A percentile compares a stretch with the other conserved stretches of the same genome.
Conservation (phyloP, 257 asterid species). For the Solanum raphanifolium region DNA sequence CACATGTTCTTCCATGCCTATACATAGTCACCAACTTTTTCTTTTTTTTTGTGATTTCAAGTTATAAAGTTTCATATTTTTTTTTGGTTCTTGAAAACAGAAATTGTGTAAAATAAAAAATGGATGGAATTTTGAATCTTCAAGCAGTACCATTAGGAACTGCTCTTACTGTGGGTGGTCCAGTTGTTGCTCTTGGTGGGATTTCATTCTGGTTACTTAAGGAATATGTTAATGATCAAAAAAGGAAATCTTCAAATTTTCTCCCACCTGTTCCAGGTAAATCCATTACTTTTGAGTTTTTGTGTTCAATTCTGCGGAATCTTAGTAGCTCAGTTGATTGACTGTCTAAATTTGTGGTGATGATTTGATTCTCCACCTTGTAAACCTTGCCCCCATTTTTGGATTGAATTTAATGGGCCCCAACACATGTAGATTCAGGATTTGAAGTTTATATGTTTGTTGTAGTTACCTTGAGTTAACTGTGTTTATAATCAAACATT, state of each 20-base stretch:
- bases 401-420: not conserved
- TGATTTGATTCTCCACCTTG: not conserved
- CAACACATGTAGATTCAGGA: not conserved
- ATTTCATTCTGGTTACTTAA: constrained; percentile 40
- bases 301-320: not conserved
- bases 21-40: not conserved
- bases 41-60: not conserved
- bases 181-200: constrained; percentile 54
- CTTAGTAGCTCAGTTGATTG: not conserved
- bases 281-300: not conserved
- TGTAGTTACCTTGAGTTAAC: not conserved
- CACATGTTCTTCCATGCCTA: not conserved
- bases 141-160: constrained; percentile 39
- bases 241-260: constrained; percentile 28
- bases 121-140: constrained; percentile 35
- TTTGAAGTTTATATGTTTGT: not conserved
- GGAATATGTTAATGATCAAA: constrained; percentile 23
- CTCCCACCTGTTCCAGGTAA: constrained; percentile 55
- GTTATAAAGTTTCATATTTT: not conserved
- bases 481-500: not conserved
- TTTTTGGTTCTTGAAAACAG: not conserved
- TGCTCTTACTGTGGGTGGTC: constrained; percentile 37
- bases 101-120: not conserved
- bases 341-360: not conserved
- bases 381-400: not conserved